Base-by-base conservation (phyloP, 805 yeast genomes). In the Schwanniomyces vanrijiae region DNA sequence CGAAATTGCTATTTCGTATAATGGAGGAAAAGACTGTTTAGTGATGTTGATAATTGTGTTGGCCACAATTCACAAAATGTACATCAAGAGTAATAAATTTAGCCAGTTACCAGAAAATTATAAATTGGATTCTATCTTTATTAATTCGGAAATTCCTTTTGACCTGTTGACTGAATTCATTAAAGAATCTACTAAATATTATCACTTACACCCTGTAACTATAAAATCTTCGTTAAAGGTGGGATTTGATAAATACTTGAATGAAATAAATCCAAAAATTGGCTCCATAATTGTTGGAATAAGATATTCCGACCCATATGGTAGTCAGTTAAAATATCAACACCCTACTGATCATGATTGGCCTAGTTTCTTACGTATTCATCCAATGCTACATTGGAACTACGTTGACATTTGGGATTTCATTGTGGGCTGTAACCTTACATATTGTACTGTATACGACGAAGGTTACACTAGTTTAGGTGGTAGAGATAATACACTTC, bases 11-110 rank as follows among this genome's bases (percentile, higher is more conserved):
- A 74, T 94, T 11, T 87, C 96, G 2, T 94, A 86, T 65, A 94
- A 94, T 62, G 99, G 99, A 9, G 99, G 99, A 1, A 94, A 94
- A 61, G 99, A 94, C 68, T 94, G 98, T 58, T 79, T 91, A 40
- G 97, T 91, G 26, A 82, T 92, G 86, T 75, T 94, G 46, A 71
- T 90, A 13, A 60, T 94, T 4, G 81, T 88, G 45, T 67, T 91
- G 43, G 84, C 94, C 1, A 81, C 69, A 66, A 45, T 72, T 16
- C 68, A 69, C 52, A 53, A 58, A 16, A 65, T 59, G 48, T 53
- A 51, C 46, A 29, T 51, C 19, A 43, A 51, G 2, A 49, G 54
- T 20, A 39, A 50, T 11, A 37, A 37, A 18, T 16, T 58, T 39
- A 19, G 34, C 29, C 18, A 45, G n/a, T 50, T 57, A 55, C 71